Percentiles rank a stretch among this genome's conserved stretches.
Evolutionary conservation across 2,329 filamentous ascomycete genomes (phyloP).

Genomic region (Sporothrix protearum): DNA sequence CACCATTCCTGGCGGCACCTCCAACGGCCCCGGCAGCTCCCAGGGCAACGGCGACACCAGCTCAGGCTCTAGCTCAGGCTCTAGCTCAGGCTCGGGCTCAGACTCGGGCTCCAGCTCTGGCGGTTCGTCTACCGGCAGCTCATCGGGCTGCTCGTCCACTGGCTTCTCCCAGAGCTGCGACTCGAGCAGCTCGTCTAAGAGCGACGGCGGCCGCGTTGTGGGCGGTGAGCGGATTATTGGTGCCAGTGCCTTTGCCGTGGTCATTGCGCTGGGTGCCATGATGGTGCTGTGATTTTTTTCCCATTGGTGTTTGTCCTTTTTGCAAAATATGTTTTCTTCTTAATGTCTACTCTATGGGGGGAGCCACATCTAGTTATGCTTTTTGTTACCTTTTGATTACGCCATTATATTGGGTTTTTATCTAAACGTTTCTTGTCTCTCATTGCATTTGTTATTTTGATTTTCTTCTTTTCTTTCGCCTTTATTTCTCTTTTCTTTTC

Average conservation of each 20-base stretch:
- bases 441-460: not conserved
- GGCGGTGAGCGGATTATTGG: slow-evolving; percentile 33
- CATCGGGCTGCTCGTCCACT: slow-evolving; percentile 37
- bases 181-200: slow-evolving; percentile 34
- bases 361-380: not conserved
- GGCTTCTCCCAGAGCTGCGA: slow-evolving; percentile 44
- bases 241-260: slow-evolving; percentile 39
- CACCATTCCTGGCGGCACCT: slow-evolving; percentile 35
- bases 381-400: slow-evolving; percentile 7
- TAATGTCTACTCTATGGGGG: slow-evolving; percentile 14
- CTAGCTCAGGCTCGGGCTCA: too few species aligned
- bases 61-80: not conserved
- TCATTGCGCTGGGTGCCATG: slow-evolving; percentile 37
- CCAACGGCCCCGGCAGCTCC: slow-evolving; percentile 30
- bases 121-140: not conserved
- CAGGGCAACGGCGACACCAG: slow-evolving; percentile 25
- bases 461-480: not conserved
- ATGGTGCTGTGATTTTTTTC: slow-evolving; percentile 32
- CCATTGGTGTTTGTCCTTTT: slow-evolving; percentile 28
- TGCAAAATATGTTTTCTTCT: not conserved
- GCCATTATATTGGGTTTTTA: not conserved
- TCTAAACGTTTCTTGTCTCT: not conserved
- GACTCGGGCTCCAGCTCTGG: slow-evolving; percentile 27
- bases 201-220: slow-evolving; percentile 30
- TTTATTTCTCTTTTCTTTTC: too few species aligned